These are phyloP conservation scores for Schizopora paradoxa DNA, from an alignment of 1,284 basidiomycete species.

Conservation along the genomic window DNA sequence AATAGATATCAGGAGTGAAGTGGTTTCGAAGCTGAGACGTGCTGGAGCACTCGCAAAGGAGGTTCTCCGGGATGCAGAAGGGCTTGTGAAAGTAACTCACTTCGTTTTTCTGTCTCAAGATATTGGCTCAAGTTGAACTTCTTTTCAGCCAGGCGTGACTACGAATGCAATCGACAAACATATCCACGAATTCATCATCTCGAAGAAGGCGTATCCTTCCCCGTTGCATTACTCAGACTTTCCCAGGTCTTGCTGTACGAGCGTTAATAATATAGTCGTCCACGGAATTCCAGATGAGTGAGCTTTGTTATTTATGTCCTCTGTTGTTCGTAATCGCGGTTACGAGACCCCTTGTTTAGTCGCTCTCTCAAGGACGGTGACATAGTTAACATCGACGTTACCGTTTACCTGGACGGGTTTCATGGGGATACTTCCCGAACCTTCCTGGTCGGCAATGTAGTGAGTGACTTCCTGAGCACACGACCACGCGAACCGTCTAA, in stretches of 20 bases:
- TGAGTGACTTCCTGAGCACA: conserved; percentile 28
- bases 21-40: conserved; percentile 50
- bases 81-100: conserved; percentile 48
- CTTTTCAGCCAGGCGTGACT: conserved; percentile 60
- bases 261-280: conserved; percentile 79
- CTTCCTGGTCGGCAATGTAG: conserved; percentile 74
- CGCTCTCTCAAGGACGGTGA: conserved; percentile 77
- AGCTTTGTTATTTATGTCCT: conserved; percentile 22
- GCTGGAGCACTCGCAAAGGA: conserved; percentile 59
- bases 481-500: neutral
- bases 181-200: conserved; percentile 68
- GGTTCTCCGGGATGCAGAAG: conserved; percentile 54
- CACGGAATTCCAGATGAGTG: conserved; percentile 89
- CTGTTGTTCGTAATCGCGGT: neutral
- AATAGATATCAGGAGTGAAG: conserved; percentile 51
- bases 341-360: conserved; percentile 37
- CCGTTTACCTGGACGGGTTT: conserved; percentile 71
- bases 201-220: conserved; percentile 79
- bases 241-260: conserved; percentile 85
- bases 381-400: conserved; percentile 83
- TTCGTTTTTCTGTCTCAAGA: neutral
- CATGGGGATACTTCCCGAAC: conserved; percentile 86
- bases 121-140: conserved; percentile 26
- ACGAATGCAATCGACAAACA: conserved; percentile 68
- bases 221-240: conserved; percentile 79